phyloP scores from a whole-genome alignment of 2,329 filamentous ascomycete genomes.

The Hortaea werneckii region DNA sequence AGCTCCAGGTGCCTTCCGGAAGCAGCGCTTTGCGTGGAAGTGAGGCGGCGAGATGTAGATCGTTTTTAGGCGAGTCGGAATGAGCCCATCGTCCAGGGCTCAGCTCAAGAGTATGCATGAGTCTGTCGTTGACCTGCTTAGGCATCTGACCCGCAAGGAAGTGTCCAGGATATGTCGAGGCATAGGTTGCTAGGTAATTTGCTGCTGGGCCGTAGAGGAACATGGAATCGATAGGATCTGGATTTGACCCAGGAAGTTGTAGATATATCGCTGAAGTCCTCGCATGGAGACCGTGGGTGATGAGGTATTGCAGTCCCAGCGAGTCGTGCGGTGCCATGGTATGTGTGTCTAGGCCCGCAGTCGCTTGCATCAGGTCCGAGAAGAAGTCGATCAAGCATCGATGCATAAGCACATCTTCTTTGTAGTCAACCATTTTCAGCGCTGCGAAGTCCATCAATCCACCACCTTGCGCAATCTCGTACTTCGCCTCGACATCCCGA shows the following conservation, averaged over 20 bases:
- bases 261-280: constrained; percentile 42
- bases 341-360: constrained; percentile 6
- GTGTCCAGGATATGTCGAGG: constrained; percentile 44
- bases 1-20: constrained; percentile 28
- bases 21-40: constrained; percentile 46
- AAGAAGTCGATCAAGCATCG: constrained; percentile 50
- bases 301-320: constrained; percentile 41
- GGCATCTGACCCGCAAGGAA: constrained; percentile 39
- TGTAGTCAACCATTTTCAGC: constrained; percentile 45
- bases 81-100: constrained; percentile 42
- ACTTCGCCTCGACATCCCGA: constrained; percentile 39
- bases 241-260: constrained; percentile 34
- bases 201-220: constrained; percentile 47
- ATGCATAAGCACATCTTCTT: constrained; percentile 50
- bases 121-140: constrained; percentile 37
- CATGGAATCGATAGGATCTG: constrained; percentile 41
- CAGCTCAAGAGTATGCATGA: constrained; percentile 36
- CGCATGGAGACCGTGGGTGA: constrained; percentile 40
- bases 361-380: constrained; percentile 40
- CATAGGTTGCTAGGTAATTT: constrained; percentile 49
- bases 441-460: constrained; percentile 46
- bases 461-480: constrained; percentile 16
- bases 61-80: constrained; percentile 43
- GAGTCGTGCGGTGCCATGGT: constrained; percentile 6
- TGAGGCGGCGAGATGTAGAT: constrained; percentile 47